Base-by-base conservation (phyloP, 1,284 basidiomycete genomes). In the Ceratobasidium sp. region DNA sequence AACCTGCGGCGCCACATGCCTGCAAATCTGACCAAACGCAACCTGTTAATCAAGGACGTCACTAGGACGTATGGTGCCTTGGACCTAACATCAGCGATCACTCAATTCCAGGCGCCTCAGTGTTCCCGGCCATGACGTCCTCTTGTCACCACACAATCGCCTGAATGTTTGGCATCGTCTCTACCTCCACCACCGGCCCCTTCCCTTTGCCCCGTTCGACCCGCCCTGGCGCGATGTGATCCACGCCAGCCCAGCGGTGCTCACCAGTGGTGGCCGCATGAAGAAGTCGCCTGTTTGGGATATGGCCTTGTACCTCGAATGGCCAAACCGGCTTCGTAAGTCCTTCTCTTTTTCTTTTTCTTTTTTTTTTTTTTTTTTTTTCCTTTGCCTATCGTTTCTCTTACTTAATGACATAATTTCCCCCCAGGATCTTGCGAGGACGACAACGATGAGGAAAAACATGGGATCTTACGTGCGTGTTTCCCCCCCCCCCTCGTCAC, bases 251-350 rank as follows among this genome's bases (percentile, higher is more conserved):
- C 21, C 67, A n/a, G n/a, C n/a, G n/a, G n/a, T n/a, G 1, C 25
- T 56, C 7, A 7, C 36, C 6, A 25, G 66, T 21, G 14, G 79
- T 77, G 72, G 79, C 79, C 12, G 79, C 80, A 8, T n/a, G n/a
- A n/a, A n/a, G n/a, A 80, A 79, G n/a, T n/a, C n/a, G n/a, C 6
- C 58, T 23, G 18, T 48, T 23, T 56, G 38, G n/a, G 56, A 70
- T 40, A 23, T 30, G 23, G 67, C 56, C 16, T 36, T 70, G 56
- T 48, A 42, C 33, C 28, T 70, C 5, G 54, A 70, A 42, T 9
- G 18, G 23, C 58, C 59, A 7, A 61, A 25, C 59, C 3, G 40
- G 5, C 36, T 11, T 14, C 42, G 40, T 28, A 28, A 25, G 25
- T 28, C 30, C 14, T 56, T 18, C 36, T 11, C 18, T 4, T n/a